These are phyloP conservation scores for Trichoderma aggressivum DNA, from an alignment of 2,329 filamentous ascomycete species.

Conservation along the genomic window DNA sequence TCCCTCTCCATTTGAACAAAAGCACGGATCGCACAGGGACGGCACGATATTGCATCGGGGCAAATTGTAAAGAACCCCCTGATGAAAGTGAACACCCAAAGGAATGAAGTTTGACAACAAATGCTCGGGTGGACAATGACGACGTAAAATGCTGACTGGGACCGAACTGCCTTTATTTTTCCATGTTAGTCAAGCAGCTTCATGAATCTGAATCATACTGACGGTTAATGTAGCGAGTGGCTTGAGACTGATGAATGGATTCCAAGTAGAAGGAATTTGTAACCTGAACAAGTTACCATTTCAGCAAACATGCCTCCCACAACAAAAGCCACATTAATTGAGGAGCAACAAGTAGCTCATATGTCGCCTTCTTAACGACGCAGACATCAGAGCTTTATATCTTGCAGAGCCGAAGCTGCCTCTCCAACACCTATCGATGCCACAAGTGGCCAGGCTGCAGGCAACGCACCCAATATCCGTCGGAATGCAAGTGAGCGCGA, in stretches of 20 bases:
- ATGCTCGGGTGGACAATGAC: no score
- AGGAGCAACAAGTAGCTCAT: background rate
- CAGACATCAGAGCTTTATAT: background rate
- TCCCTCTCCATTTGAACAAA: background rate
- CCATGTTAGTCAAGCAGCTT: background rate
- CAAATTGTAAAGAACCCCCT: no score
- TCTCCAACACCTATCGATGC: background rate
- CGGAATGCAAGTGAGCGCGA: background rate
- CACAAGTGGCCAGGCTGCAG: background rate
- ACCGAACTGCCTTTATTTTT: no score
- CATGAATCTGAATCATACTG: background rate
- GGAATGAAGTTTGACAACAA: no score
- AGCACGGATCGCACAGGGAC: background rate
- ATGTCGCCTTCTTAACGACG: no score
- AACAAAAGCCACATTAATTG: background rate
- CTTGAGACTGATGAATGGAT: no score
- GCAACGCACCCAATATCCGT: background rate
- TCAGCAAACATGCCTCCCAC: no score
- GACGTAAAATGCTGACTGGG: no score
- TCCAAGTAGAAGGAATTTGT: background rate
- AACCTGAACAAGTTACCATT: background rate
- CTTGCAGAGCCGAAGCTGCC: background rate
- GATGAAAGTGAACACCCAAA: no score
- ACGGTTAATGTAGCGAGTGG: no score
- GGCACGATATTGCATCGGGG: no score